Conservation (phyloP, 2,329 filamentous ascomycete species). For the Clarireedia sp. region DNA sequence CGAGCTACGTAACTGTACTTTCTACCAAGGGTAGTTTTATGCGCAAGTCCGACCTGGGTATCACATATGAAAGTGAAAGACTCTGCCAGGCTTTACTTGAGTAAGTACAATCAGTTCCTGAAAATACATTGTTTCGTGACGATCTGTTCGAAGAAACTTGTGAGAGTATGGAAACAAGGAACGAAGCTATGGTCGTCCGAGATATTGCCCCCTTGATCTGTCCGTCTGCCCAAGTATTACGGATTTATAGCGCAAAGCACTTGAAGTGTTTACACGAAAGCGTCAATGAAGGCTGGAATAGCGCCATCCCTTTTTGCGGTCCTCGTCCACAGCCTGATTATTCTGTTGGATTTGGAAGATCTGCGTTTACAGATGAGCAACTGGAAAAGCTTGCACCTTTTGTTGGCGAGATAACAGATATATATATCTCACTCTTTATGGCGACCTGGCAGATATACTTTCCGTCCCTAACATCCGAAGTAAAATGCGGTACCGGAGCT, state of each 20-base stretch:
- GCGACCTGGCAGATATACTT: conserved; percentile 41
- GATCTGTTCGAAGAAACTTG: background rate
- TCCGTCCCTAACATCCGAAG: conserved; percentile 41
- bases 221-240: background rate
- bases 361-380: conserved; percentile 36
- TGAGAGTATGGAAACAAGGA: background rate
- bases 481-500: conserved; percentile 35
- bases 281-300: conserved; percentile 36
- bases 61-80: conserved; percentile 29
- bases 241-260: conserved; percentile 6
- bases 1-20: conserved; percentile 32
- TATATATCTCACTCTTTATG: conserved; percentile 30
- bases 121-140: background rate
- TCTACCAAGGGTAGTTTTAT: conserved; percentile 35
- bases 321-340: conserved; percentile 11
- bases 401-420: conserved; percentile 18
- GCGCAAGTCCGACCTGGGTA: conserved; percentile 25
- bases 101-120: background rate
- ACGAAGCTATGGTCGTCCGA: background rate
- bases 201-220: background rate
- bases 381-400: conserved; percentile 34
- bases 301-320: conserved; percentile 31
- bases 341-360: conserved; percentile 33
- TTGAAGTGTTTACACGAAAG: conserved; percentile 32
- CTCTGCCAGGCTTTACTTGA: conserved; percentile 14